Evolutionary conservation across 176 grass and related monocot genomes (phyloP).

Genomic region (Oryza australiensis): DNA sequence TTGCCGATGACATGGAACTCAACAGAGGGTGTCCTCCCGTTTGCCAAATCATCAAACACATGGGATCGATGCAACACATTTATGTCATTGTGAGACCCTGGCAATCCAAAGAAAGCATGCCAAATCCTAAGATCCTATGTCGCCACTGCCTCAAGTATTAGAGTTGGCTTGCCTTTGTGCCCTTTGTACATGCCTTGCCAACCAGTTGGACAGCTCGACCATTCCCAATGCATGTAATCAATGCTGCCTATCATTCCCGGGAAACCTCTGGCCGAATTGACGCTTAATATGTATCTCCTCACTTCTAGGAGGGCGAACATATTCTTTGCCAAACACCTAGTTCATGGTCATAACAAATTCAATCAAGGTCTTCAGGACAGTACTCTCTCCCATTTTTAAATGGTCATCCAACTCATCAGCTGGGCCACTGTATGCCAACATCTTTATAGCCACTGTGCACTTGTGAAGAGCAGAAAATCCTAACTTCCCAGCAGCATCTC

Average conservation of each 20-base stretch:
- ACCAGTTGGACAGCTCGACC: neutral
- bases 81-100: neutral
- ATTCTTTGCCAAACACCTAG: neutral
- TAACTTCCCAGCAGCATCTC: neutral
- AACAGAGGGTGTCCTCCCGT: neutral
- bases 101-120: neutral
- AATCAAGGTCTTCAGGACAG: neutral
- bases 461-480: conserved; percentile 6
- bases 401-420: too few relatives aligned
- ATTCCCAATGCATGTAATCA: neutral
- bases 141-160: neutral
- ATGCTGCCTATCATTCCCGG: neutral
- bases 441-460: neutral
- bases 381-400: neutral
- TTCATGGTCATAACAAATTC: neutral
- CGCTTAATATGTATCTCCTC: neutral
- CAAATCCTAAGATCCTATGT: neutral
- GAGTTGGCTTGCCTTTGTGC: conserved; percentile 17
- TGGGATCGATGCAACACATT: conserved; percentile 1
- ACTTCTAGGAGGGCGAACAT: neutral
- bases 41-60: conserved; percentile 13
- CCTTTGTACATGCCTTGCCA: neutral
- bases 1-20: conserved; percentile 2
- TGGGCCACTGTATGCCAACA: neutral
- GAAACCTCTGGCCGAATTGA: too few relatives aligned